Evolutionary conservation across 179 eudicot genomes (phyloP).

Genomic region (Patellifolia procumbens): DNA sequence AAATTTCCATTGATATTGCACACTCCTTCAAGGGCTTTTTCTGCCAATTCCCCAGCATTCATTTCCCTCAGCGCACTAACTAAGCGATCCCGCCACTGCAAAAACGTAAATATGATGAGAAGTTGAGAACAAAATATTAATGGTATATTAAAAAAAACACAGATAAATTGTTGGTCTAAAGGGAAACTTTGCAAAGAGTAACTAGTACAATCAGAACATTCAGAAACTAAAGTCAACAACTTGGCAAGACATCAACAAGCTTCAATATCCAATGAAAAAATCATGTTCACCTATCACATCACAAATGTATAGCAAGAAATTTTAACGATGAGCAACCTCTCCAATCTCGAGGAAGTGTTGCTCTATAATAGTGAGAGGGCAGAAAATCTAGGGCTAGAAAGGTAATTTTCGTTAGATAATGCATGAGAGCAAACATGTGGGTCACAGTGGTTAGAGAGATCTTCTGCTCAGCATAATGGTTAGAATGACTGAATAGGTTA

Average conservation of each 20-base stretch:
- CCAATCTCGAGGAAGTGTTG: too few species aligned
- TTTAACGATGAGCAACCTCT: background rate
- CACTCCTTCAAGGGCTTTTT: slow-evolving; percentile 41
- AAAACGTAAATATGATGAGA: slow-evolving; percentile 21
- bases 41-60: slow-evolving; percentile 63
- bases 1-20: slow-evolving; percentile 45
- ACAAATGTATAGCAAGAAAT: background rate
- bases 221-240: background rate
- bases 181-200: background rate
- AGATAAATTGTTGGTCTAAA: too few species aligned
- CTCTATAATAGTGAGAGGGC: too few species aligned
- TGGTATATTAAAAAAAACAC: too few species aligned
- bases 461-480: too few species aligned
- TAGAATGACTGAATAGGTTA: too few species aligned
- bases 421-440: too few species aligned
- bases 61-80: slow-evolving; percentile 73
- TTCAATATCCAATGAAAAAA: background rate
- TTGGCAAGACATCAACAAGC: background rate
- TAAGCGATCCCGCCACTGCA: slow-evolving; percentile 93
- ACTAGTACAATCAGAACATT: background rate
- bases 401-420: too few species aligned
- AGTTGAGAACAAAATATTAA: slow-evolving; percentile 1
- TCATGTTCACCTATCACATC: background rate
- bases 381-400: too few species aligned
- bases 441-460: too few species aligned